Evolutionary conservation across 768 basidiomycete species (phyloP).

Genomic region (Mycena kentingensis): DNA sequence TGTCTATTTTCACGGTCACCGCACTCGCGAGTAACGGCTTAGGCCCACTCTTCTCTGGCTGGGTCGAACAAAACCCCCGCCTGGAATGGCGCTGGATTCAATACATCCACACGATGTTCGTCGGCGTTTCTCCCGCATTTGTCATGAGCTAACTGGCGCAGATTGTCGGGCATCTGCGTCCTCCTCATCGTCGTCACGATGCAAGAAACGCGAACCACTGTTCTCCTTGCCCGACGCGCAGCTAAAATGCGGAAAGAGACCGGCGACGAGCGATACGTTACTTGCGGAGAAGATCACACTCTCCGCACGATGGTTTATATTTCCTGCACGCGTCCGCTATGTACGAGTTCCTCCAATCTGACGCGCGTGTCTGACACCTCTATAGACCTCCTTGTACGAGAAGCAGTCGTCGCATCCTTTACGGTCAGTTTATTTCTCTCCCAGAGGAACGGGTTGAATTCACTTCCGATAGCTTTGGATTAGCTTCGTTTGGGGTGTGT

Average conservation of each 20-base stretch:
- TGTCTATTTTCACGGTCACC: conserved; percentile 66
- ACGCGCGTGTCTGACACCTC: background rate
- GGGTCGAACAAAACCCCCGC: conserved; percentile 58
- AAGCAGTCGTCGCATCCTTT: conserved; percentile 73
- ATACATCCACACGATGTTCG: conserved; percentile 71
- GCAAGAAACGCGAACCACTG: conserved; percentile 70
- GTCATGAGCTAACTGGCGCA: conserved; percentile 25
- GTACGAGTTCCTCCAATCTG: conserved; percentile 45
- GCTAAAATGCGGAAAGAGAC: conserved; percentile 61
- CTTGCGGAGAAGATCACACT: conserved; percentile 62
- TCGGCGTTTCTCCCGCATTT: conserved; percentile 13
- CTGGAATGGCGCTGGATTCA: conserved; percentile 82
- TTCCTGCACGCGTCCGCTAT: conserved; percentile 67
- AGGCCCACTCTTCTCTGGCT: conserved; percentile 63
- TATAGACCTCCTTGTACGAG: conserved; percentile 63
- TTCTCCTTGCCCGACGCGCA: conserved; percentile 70
- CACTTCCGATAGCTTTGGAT: conserved; percentile 55
- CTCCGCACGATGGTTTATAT: conserved; percentile 61
- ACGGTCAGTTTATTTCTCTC: conserved; percentile 54
- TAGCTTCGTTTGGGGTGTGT: conserved; percentile 73
- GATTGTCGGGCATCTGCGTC: conserved; percentile 52
- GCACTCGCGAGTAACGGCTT: conserved; percentile 63
- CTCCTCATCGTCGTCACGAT: conserved; percentile 54
- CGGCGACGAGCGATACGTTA: conserved; percentile 60
- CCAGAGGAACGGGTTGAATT: conserved; percentile 10